Base-by-base conservation (phyloP, 352 stramenopile species). In the Pythium volutum region DNA sequence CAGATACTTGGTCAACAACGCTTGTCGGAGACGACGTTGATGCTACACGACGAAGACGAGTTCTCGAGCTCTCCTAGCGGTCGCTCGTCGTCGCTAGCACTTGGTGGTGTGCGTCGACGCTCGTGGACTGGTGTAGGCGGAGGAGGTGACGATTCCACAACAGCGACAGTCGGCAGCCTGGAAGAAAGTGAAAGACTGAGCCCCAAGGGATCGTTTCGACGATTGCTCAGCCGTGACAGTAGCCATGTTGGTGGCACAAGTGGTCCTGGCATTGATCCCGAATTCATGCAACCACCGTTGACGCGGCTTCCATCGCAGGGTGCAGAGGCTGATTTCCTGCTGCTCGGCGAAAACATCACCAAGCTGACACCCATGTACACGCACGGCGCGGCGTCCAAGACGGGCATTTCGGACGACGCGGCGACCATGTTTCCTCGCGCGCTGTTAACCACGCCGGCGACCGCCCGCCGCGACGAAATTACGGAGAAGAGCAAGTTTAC, bases 401-500 rank as follows among this genome's bases (percentile, higher is more conserved):
- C 70, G 22, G 63, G 70, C 2, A 81, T 89, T 22, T 89, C 79
- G n/a, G 76, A 89, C 8, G 74, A 86, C 43, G 77, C 77, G 14
- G 79, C 76, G 8, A 86, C 85, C 31, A 93, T 88, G 83, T 93
- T 93, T 57, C 83, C 83, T 2, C 66, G 76, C 3, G 75, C 79
- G 18, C 67, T 89, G 62, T 57, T 91, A 31, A 77, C 77, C 36
- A 81, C 71, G 1, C 72, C 72, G 18, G 74, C 80, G 20, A 89
- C 76, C 33, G 77, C 84, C 8, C 70, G 75, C 4, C 83, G 79
- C 12, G 81, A 91, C 31, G 77, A 89, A 43, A 87, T 91, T 39
- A 89, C 83, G 2, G 84, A 91, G 52, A 87, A 78, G 57, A 89
- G 79, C 63, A 93, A 92, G 54, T 89, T 92, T 51, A 89, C 80